Percentiles rank a stretch among this genome's conserved stretches.
These are phyloP conservation scores for Hanseniaspora taiwanica DNA, from an alignment of 805 yeast species.

Conservation along the genomic window DNA sequence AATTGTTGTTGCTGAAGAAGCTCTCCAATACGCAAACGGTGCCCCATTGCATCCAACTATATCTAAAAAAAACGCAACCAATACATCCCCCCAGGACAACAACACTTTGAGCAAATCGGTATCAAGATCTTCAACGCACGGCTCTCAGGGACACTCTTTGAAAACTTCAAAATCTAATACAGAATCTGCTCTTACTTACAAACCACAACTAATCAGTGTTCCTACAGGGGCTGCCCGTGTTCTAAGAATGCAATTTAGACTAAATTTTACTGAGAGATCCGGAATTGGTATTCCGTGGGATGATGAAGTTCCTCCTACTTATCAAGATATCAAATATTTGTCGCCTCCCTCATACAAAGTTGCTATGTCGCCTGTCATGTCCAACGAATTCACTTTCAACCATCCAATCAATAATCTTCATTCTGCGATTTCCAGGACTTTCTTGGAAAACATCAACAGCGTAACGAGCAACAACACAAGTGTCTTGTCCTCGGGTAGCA, in stretches of 20 bases:
- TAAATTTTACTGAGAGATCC: slow-evolving; percentile 75
- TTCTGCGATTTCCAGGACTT: not conserved
- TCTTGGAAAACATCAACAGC: not conserved
- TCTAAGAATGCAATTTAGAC: slow-evolving; percentile 82
- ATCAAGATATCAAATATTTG: slow-evolving; percentile 67
- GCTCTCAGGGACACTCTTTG: slow-evolving; percentile 2
- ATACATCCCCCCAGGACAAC: not conserved
- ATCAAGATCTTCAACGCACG: too few species aligned
- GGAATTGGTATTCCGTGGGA: slow-evolving; percentile 98
- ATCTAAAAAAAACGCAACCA: slow-evolving; percentile 8
- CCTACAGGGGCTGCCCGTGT: slow-evolving; percentile 96
- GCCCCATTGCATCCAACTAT: slow-evolving; percentile 24
- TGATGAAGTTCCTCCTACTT: slow-evolving; percentile 97
- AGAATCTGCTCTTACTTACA: slow-evolving; percentile 6
- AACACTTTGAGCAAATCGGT: not conserved
- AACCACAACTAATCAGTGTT: slow-evolving; percentile 34
- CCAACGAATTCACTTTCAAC: slow-evolving; percentile 1
- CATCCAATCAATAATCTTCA: not conserved
- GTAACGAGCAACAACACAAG: too few species aligned
- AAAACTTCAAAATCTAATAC: slow-evolving; percentile 6
- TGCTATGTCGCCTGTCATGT: slow-evolving; percentile 12
- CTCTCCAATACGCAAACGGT: slow-evolving; percentile 31
- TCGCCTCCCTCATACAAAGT: slow-evolving; percentile 74
- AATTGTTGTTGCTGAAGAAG: slow-evolving; percentile 88
- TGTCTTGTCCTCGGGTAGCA: too few species aligned